These are phyloP conservation scores for Monosporozyma siamensis DNA, from an alignment of 805 yeast genomes.

Conservation along the genomic window DNA sequence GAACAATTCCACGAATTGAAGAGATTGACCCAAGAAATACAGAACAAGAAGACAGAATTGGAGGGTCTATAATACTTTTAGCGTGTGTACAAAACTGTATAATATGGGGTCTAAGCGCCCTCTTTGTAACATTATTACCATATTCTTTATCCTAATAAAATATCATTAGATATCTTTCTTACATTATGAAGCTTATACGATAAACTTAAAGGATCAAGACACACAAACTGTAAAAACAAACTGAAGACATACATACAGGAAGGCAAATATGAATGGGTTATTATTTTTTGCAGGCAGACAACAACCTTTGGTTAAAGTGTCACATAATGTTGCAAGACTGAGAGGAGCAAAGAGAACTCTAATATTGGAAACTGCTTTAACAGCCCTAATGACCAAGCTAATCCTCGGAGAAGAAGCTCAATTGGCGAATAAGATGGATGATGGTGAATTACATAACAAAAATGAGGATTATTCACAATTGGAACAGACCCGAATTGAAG, in stretches of 20 bases:
- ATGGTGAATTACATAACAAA: conserved; percentile 24
- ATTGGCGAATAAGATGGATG: conserved; percentile 51
- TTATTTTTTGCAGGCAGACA: neutral
- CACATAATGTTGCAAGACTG: neutral
- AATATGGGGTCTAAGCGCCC: too few relatives aligned
- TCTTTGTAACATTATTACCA: neutral
- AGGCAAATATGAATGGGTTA: neutral
- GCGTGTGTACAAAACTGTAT: neutral
- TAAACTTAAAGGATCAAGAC: too few relatives aligned
- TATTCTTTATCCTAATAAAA: too few relatives aligned
- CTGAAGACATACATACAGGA: too few relatives aligned
- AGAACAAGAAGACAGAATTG: neutral
- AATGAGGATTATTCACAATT: conserved; percentile 30
- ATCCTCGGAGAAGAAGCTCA: conserved; percentile 36
- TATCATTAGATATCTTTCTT: too few relatives aligned
- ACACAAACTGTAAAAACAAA: too few relatives aligned
- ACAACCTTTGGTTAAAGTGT: too few relatives aligned
- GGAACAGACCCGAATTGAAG: conserved; percentile 28
- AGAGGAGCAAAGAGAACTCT: conserved; percentile 1
- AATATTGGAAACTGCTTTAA: conserved; percentile 7
- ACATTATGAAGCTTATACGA: too few relatives aligned
- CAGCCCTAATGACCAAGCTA: conserved; percentile 16
- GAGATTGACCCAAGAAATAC: conserved; percentile 16
- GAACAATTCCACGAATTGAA: conserved; percentile 26
- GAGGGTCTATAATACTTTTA: neutral